Conservation (phyloP, 495 filamentous ascomycete species). For the Rusavskia elegans region DNA sequence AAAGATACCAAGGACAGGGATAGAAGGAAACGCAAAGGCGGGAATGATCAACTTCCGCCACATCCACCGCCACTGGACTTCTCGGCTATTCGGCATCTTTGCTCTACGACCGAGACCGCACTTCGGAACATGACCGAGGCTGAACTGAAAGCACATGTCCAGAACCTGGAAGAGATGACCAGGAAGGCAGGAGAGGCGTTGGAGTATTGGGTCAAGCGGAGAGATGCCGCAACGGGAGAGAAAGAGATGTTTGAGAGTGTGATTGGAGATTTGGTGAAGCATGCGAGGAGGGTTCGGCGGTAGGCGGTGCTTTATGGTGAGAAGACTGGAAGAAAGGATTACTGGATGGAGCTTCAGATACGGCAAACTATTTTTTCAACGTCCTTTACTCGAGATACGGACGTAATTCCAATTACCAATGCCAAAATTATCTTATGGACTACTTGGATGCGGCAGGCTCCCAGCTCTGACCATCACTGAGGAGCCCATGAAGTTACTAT, state of each 20-base stretch:
- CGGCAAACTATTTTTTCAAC: no score
- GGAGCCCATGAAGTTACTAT: no score
- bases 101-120: conserved; percentile 69
- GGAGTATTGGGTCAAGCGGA: conserved; percentile 75
- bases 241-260: conserved; percentile 95
- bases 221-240: conserved; percentile 71
- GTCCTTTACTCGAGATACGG: no score
- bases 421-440: no score
- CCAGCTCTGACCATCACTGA: no score
- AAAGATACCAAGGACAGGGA: conserved; percentile 1
- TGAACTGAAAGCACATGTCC: conserved; percentile 63
- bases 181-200: conserved; percentile 57
- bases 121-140: conserved; percentile 54
- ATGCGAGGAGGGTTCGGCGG: conserved; percentile 65
- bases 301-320: conserved; percentile 27
- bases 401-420: no score
- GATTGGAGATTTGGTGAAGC: conserved; percentile 93
- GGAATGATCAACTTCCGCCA: conserved; percentile 23
- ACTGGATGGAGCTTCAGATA: no score
- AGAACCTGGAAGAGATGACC: conserved; percentile 50
- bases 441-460: no score
- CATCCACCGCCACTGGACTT: conserved; percentile 66
- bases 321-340: not conserved
- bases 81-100: conserved; percentile 59
- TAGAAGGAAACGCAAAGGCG: conserved; percentile 30